These are phyloP conservation scores for Solanum dulcamara DNA, from an alignment of 257 asterid species.

Conservation along the genomic window DNA sequence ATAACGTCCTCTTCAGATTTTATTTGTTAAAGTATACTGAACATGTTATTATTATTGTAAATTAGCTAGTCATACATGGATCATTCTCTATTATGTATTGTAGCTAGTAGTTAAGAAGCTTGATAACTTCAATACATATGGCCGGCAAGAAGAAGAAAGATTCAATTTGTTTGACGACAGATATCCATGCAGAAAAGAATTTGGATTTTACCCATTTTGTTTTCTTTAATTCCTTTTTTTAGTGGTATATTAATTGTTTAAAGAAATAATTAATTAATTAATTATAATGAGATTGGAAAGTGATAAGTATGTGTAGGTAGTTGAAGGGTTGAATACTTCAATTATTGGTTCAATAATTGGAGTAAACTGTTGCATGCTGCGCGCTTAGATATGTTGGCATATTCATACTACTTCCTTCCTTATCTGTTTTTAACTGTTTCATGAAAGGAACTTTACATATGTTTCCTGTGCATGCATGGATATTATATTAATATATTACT, in stretches of 20 bases:
- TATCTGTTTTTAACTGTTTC: neutral
- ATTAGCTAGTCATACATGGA: neutral
- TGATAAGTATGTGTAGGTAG: neutral
- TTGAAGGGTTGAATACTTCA: conserved; percentile 4
- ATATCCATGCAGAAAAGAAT: neutral
- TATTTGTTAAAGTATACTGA: neutral
- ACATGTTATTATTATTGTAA: neutral
- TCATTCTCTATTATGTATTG: neutral
- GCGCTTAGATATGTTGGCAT: neutral
- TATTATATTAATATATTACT: neutral
- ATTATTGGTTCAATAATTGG: conserved; percentile 9
- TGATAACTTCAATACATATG: neutral
- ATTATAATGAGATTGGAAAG: neutral
- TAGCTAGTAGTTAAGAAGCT: neutral
- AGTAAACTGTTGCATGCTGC: neutral
- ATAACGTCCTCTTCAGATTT: neutral
- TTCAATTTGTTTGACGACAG: neutral
- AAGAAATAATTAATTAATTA: neutral
- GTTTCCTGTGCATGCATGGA: conserved; percentile 1
- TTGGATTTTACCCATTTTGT: neutral
- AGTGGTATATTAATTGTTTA: neutral
- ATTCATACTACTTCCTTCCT: neutral
- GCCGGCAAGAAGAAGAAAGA: neutral
- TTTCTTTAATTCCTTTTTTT: neutral
- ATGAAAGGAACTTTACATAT: neutral